Percentiles rank a stretch among this genome's conserved stretches.
phyloP scores from a whole-genome alignment of 78 protist species.

The Fonticula alba region DNA sequence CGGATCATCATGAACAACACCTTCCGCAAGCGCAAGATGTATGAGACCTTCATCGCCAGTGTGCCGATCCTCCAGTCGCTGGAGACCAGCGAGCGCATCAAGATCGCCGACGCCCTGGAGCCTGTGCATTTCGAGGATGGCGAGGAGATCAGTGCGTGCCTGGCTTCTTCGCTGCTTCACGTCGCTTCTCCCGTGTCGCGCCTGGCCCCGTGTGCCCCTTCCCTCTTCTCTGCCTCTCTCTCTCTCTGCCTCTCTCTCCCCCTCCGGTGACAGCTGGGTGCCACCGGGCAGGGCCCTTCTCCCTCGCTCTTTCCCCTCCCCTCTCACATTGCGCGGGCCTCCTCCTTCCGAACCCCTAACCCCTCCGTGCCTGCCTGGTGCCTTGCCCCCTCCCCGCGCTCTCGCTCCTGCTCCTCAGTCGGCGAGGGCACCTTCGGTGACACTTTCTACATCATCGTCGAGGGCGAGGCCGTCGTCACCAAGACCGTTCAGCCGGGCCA shows the following conservation, averaged over 20 bases:
- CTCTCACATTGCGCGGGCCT: no score
- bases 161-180: no score
- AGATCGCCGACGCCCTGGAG: constrained; percentile 54
- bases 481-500: neutral
- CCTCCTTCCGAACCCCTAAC: neutral
- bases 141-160: constrained; percentile 13
- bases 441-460: constrained; percentile 45
- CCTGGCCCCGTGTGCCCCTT: no score
- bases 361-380: neutral
- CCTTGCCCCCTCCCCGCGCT: neutral
- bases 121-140: constrained; percentile 29
- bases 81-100: neutral
- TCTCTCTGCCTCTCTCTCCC: neutral
- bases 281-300: no score
- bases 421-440: constrained; percentile 54
- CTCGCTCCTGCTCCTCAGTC: no score
- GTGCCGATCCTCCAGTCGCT: constrained; percentile 35
- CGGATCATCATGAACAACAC: constrained; percentile 54
- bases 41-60: constrained; percentile 53
- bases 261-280: constrained; percentile 7
- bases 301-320: no score
- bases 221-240: no score
- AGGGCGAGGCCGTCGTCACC: constrained; percentile 29
- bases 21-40: constrained; percentile 43
- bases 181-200: neutral